These are phyloP conservation scores for Globisporangium solare DNA, from an alignment of 352 stramenopile species.

Conservation along the genomic window DNA sequence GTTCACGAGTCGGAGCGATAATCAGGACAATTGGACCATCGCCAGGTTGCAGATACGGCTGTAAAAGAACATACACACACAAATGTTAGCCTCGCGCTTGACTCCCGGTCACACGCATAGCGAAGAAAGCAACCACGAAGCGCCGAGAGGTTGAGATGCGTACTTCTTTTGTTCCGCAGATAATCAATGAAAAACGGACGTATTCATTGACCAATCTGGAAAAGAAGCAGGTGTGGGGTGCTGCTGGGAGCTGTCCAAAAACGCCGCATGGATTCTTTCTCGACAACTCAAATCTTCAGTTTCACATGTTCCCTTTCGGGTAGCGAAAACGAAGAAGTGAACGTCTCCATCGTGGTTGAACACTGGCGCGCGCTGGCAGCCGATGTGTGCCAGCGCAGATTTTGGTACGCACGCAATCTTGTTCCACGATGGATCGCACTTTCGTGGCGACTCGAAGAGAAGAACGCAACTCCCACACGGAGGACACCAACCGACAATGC, in stretches of 20 bases:
- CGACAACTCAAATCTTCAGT: slow-evolving; percentile 3
- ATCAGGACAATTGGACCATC: slow-evolving; percentile 99
- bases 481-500: slow-evolving; percentile 5
- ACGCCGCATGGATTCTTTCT: slow-evolving; percentile 9
- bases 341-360: neutral
- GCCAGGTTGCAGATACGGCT: slow-evolving; percentile 92
- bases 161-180: slow-evolving; percentile 21
- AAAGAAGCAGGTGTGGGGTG: slow-evolving; percentile 11
- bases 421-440: slow-evolving; percentile 5
- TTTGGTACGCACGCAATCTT: neutral
- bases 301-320: slow-evolving; percentile 12
- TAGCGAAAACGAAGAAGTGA: slow-evolving; percentile 10
- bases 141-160: slow-evolving; percentile 41
- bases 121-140: slow-evolving; percentile 30
- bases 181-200: slow-evolving; percentile 1
- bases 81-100: slow-evolving; percentile 26
- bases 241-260: slow-evolving; percentile 11
- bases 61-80: slow-evolving; percentile 23
- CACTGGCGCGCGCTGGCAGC: neutral
- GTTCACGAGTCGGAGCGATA: slow-evolving; percentile 97
- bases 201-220: slow-evolving; percentile 9
- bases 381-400: slow-evolving; percentile 2
- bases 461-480: slow-evolving; percentile 11
- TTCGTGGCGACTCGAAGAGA: slow-evolving; percentile 8
- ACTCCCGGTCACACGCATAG: slow-evolving; percentile 7